Base-by-base conservation (phyloP, 2,329 filamentous ascomycete genomes). In the Talaromyces sp. region DNA sequence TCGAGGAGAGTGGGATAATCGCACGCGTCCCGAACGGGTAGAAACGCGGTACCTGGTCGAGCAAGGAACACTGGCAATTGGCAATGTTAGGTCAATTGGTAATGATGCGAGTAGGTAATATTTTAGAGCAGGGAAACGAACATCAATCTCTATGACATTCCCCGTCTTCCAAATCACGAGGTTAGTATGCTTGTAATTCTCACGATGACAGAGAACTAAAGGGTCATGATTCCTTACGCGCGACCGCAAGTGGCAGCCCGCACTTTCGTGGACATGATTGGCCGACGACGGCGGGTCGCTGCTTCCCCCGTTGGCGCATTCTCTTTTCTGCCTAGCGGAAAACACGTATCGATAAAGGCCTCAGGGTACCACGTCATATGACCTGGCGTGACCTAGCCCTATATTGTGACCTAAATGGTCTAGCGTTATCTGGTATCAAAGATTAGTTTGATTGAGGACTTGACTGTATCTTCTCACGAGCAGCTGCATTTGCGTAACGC, bases 21-120 rank as follows among this genome's bases (percentile, higher is more conserved):
- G 62, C 54, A 64, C 61, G 61, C 61, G 61, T 63, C 61, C 61
- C 49, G 41, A 56, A 57, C 39, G 50, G 50, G 31, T 63, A 56
- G 61, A 63, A 63, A 63, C 61, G 61, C 61, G 61, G 61, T 63
- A 61, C n/a, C 33, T 37, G 19, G 15, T 17, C 27, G 35, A 43
- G 27, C 19, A 41, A 27, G 50, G 41, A 61, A 41, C 22, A 35
- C 60, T 35, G 31, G 47, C 13, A 39, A 54, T 62, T n/a, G 37
- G 10, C 39, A 27, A 3, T 27, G 33, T 43, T 17, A 52, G 35
- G 19, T 31, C 9, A 15, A 5, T 11, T 15, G 17, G 9, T 11
- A 31, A 27, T 1, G 17, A 2, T 22, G 7, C 2, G 9, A 22
- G 9, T 6, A 3, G 25, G 6, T 10, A 56, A 8, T 1, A 35